Evolutionary conservation across 78 protist species (phyloP).

Genomic region (Polysphondylium violaceum): DNA sequence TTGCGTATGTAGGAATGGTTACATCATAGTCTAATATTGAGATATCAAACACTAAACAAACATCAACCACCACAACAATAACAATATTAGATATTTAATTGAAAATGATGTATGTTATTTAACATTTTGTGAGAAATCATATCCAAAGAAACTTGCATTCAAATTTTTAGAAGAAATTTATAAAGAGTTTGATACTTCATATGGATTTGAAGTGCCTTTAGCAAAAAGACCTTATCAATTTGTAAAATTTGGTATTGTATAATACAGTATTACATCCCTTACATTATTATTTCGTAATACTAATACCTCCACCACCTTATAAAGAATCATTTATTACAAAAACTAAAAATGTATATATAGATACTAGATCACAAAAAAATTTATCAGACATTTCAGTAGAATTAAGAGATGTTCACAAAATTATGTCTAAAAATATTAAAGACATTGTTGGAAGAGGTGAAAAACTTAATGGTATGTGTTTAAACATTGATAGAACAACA

Average conservation of each 20-base stretch:
- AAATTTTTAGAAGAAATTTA: slow-evolving; percentile 86
- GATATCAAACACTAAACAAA: not conserved
- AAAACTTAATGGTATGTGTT: slow-evolving; percentile 79
- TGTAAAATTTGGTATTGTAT: slow-evolving; percentile 87
- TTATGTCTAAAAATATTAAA: slow-evolving; percentile 89
- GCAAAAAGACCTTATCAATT: slow-evolving; percentile 92
- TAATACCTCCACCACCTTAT: slow-evolving; percentile 1
- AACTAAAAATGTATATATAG: slow-evolving; percentile 81
- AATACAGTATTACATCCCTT: too few species aligned
- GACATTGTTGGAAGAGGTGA: slow-evolving; percentile 93
- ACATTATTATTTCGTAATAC: not conserved
- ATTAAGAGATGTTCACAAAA: slow-evolving; percentile 82
- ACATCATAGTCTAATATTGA: not conserved
- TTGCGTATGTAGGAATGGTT: slow-evolving; percentile 38
- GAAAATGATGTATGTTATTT: slow-evolving; percentile 86
- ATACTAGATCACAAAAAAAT: slow-evolving; percentile 83
- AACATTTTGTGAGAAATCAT: slow-evolving; percentile 81
- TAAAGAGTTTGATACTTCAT: slow-evolving; percentile 75
- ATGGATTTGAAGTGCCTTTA: slow-evolving; percentile 81
- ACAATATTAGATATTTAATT: slow-evolving; percentile 71
- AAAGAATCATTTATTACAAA: slow-evolving; percentile 87
- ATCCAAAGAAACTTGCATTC: slow-evolving; percentile 90
- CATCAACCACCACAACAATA: not conserved
- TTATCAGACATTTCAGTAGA: slow-evolving; percentile 79
- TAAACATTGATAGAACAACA: not conserved